Evolutionary conservation across 352 stramenopile species (phyloP).

Genomic region (Hyaloperonospora brassicae): DNA sequence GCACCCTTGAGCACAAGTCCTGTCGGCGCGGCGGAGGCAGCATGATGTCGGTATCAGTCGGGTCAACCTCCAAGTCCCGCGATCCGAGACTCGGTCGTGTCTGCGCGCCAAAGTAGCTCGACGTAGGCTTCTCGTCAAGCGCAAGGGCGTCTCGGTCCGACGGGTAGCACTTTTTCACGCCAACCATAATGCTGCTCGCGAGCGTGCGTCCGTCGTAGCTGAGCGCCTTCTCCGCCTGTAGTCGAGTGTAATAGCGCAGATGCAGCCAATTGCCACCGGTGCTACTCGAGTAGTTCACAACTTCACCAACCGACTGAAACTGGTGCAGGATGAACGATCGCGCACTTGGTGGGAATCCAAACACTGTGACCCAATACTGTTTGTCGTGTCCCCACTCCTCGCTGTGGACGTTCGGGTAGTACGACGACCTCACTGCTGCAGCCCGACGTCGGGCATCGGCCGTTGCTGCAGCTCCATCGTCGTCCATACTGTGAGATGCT

Average conservation of each 20-base stretch:
- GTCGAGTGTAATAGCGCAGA: constrained; percentile 64
- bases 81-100: constrained; percentile 39
- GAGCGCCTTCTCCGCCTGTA: constrained; percentile 77
- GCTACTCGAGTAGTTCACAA: constrained; percentile 56
- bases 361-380: constrained; percentile 82
- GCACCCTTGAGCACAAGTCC: constrained; percentile 74
- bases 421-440: constrained; percentile 19
- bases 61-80: constrained; percentile 64
- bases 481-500: constrained; percentile 22
- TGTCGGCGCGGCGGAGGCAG: constrained; percentile 57
- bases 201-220: constrained; percentile 60
- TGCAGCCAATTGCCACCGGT: constrained; percentile 74
- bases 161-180: constrained; percentile 72
- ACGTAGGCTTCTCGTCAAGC: constrained; percentile 47
- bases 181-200: constrained; percentile 64
- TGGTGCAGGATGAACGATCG: constrained; percentile 64
- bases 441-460: constrained; percentile 18
- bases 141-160: constrained; percentile 49
- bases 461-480: constrained; percentile 20
- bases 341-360: constrained; percentile 56
- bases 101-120: constrained; percentile 43
- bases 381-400: constrained; percentile 74
- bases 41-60: constrained; percentile 76
- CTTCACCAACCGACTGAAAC: constrained; percentile 69
- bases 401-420: constrained; percentile 45